Conservation (phyloP, 1,284 basidiomycete species). For the Butyriboletus appendiculatus region DNA sequence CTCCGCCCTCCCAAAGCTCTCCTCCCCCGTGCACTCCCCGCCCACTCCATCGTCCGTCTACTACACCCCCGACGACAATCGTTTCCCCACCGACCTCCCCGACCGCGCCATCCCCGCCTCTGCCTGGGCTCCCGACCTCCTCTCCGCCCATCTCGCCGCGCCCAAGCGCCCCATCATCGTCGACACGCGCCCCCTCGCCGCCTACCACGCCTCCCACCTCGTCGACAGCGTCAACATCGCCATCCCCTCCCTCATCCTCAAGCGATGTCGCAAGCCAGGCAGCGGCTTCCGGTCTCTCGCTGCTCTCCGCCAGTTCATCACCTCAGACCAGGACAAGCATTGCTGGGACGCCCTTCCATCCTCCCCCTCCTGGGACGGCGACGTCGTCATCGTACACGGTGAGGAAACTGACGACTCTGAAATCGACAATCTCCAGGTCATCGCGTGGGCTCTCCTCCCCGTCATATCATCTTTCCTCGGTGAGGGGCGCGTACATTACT, state of each 20-base stretch:
- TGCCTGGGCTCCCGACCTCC: slow-evolving; percentile 45
- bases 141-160: slow-evolving; percentile 52
- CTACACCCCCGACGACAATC: slow-evolving; percentile 55
- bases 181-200: slow-evolving; percentile 73
- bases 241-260: slow-evolving; percentile 84
- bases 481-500: slow-evolving; percentile 57
- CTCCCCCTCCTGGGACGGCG: slow-evolving; percentile 64
- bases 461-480: slow-evolving; percentile 57
- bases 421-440: slow-evolving; percentile 51
- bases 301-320: slow-evolving; percentile 74
- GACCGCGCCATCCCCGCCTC: slow-evolving; percentile 17
- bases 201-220: slow-evolving; percentile 66
- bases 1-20: slow-evolving; percentile 44
- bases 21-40: neutral
- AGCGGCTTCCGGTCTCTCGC: slow-evolving; percentile 64
- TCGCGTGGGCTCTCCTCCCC: slow-evolving; percentile 66
- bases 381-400: slow-evolving; percentile 67
- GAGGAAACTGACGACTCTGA: slow-evolving; percentile 71
- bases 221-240: slow-evolving; percentile 74
- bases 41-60: slow-evolving; percentile 52
- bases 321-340: slow-evolving; percentile 67
- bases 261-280: slow-evolving; percentile 72
- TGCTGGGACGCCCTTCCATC: slow-evolving; percentile 57
- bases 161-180: slow-evolving; percentile 67
- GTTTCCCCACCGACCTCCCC: slow-evolving; percentile 2